Base-by-base conservation (phyloP, 345 rosid genomes). In the Triadica sebifera region DNA sequence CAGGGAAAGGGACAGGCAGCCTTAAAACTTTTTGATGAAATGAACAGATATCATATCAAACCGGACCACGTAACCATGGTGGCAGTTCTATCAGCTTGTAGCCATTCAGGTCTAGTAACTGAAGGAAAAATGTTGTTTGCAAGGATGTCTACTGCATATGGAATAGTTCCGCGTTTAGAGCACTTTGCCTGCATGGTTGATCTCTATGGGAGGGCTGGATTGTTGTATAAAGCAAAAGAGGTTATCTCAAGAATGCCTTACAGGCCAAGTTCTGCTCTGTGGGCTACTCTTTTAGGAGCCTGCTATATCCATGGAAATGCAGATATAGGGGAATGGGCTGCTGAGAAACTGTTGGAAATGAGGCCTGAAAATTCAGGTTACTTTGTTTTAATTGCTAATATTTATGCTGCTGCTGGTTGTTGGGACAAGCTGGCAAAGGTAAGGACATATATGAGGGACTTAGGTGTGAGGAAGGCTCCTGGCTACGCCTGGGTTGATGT, bases 1-100 rank as follows among this genome's bases (percentile, higher is more conserved):
- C 94, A 84, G 71, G 98, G 93, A 57, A 83, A 89, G 34, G 97
- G 92, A 51, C 57, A 57, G 56, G 59, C 71, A 62, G 91, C 92
- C 25, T 29, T 91, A 70, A 78, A 77, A 51, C 81, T 89, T 65
- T 91, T 89, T 67, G 41, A 83, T 65, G 90, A 89, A 80, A 93
- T 93, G 94, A 69, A 75, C 70, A 51, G 49, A 73, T 69, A 63
- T 20, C 78, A 76, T 65, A 85, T 91, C 66, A 86, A 73, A 80
- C 98, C 97, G 12, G 96, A 91, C 81, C 85, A 82, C 81, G 77
- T 91, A 79, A 86, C 91, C 22, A 89, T 93, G 94, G 89, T 91
- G 73, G 93, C 94, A 47, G 86, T 89, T 77, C 88, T 93, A 71
- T 82, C 97, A 15, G 97, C 97, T 24, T 93, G 94, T 74, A 91